phyloP scores from a whole-genome alignment of 2,329 filamentous ascomycete genomes.

The Ophiostoma australiae region DNA sequence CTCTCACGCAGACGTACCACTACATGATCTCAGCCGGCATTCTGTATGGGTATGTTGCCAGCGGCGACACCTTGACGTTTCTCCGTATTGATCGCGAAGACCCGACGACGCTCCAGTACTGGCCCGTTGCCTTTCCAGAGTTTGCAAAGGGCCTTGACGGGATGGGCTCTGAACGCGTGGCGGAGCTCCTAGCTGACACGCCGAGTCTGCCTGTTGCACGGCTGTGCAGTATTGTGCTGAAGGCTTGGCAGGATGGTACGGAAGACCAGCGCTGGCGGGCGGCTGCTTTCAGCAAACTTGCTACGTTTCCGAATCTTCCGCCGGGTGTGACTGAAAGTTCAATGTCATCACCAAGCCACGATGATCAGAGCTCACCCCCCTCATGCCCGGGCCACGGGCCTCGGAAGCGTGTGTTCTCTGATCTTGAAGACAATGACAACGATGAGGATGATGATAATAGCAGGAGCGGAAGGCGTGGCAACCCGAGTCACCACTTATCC shows the following conservation, averaged over 20 bases:
- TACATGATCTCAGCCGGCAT: conserved; percentile 24
- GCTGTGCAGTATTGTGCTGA: neutral
- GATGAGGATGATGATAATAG: neutral
- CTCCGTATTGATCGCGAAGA: conserved; percentile 15
- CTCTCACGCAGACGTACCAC: conserved; percentile 19
- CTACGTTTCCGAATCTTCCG: neutral
- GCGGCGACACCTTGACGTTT: conserved; percentile 20
- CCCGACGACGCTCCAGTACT: conserved; percentile 12
- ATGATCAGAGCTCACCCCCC: neutral
- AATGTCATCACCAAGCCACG: neutral
- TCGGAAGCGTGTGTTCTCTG: neutral
- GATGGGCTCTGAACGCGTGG: neutral
- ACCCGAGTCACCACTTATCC: neutral
- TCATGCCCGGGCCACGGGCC: neutral
- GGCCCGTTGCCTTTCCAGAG: neutral
- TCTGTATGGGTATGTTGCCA: conserved; percentile 20
- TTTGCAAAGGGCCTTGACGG: neutral
- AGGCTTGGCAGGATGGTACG: neutral
- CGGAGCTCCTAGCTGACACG: neutral
- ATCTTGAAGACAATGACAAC: neutral
- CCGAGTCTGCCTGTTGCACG: neutral
- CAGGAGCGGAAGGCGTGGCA: neutral
- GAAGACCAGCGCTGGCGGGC: neutral
- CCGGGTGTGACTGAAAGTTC: neutral
- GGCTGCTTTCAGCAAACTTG: neutral